A percentile compares a stretch with the other conserved stretches of the same genome.
phyloP scores from a whole-genome alignment of 768 basidiomycete species.

The Nidularia pulvinata region DNA sequence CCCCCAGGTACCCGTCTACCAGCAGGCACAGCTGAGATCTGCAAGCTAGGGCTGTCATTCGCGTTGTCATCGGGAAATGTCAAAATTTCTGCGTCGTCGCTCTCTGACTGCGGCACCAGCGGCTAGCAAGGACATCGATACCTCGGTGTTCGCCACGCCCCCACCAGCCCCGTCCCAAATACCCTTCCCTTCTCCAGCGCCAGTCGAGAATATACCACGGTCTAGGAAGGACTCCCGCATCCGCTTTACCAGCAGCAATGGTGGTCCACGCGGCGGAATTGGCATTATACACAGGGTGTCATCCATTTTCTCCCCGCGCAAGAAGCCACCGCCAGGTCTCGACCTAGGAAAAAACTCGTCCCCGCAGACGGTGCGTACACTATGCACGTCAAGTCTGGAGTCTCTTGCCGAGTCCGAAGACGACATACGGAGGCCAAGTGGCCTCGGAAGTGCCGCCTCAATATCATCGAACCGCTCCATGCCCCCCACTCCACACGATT shows the following conservation, averaged over 20 bases:
- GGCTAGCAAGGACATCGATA: neutral
- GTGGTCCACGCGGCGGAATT: conserved; percentile 6
- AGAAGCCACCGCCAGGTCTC: conserved; percentile 5
- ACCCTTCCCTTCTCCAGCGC: conserved; percentile 1
- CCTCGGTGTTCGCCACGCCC: neutral
- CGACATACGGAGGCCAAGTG: conserved; percentile 46
- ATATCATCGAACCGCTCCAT: conserved; percentile 30
- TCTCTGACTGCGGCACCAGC: neutral
- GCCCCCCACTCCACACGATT: conserved; percentile 29
- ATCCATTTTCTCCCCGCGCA: conserved; percentile 17
- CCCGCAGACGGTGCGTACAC: neutral
- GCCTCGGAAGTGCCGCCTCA: conserved; percentile 36
- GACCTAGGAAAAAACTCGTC: neutral
- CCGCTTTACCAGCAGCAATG: neutral
- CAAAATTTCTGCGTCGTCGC: neutral
- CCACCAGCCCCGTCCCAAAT: conserved; percentile 7
- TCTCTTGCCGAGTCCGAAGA: conserved; percentile 22
- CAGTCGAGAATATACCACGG: conserved; percentile 19
- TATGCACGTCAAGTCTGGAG: neutral
- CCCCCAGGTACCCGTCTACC: too few relatives aligned
- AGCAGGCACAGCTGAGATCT: too few relatives aligned
- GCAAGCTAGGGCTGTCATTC: too few relatives aligned
- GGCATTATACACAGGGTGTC: conserved; percentile 26
- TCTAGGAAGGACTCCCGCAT: conserved; percentile 2
- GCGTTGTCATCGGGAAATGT: too few relatives aligned